phyloP scores from a whole-genome alignment of 139 green algal species.

The Chlorella sp. region DNA sequence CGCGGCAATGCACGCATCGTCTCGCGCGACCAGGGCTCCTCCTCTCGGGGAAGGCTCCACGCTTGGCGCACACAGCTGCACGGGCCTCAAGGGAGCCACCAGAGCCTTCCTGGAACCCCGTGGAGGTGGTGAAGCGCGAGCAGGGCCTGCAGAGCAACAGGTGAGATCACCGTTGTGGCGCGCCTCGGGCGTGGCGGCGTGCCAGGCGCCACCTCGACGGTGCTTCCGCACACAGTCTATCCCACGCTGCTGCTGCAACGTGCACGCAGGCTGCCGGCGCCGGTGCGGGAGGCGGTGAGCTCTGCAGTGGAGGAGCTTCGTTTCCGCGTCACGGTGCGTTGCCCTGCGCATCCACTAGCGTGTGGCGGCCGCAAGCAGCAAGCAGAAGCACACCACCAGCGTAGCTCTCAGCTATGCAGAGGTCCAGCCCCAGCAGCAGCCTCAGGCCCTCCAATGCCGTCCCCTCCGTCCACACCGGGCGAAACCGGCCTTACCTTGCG shows the following conservation, averaged over 20 bases:
- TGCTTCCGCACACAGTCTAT: too few relatives aligned
- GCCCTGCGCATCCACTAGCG: too few relatives aligned
- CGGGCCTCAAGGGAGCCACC: not conserved
- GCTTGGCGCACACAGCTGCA: conserved; percentile 13
- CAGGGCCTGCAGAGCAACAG: conserved; percentile 39
- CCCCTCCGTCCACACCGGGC: not conserved
- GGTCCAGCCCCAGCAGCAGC: not conserved
- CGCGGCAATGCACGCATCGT: not conserved
- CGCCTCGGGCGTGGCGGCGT: not conserved
- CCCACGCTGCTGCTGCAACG: too few relatives aligned
- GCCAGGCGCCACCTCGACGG: not conserved
- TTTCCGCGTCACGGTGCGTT: conserved; percentile 44
- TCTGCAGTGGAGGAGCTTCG: conserved; percentile 44
- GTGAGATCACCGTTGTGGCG: not conserved
- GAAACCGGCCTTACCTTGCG: not conserved
- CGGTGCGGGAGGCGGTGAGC: conserved; percentile 43
- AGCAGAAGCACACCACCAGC: too few relatives aligned
- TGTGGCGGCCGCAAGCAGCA: too few relatives aligned
- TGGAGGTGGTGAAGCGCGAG: conserved; percentile 32
- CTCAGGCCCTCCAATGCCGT: not conserved
- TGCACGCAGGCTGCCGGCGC: conserved; percentile 18
- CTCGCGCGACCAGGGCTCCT: too few relatives aligned
- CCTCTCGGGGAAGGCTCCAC: not conserved
- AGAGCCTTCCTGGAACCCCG: conserved; percentile 9
- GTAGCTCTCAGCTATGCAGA: too few relatives aligned